Base-by-base conservation (phyloP, 176 grass and related monocot genomes). In the Triticum timopheevii region DNA sequence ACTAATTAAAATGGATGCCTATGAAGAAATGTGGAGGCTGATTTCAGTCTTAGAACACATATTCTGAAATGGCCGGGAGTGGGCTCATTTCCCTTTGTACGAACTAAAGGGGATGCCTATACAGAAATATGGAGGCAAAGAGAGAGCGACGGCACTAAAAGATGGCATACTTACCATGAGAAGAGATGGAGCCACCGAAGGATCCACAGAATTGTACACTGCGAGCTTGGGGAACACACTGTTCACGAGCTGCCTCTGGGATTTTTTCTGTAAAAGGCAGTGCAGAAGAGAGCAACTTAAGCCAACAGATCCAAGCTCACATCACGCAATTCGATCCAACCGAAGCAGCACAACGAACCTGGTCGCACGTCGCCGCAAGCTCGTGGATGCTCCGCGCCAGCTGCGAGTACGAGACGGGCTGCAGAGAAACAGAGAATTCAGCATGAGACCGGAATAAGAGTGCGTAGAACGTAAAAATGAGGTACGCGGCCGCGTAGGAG, bases 201-300 rank as follows among this genome's bases (percentile, higher is more conserved):
- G 97, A 93, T 99, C 97, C 54, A 99, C 97, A 20, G 97, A 99
- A 90, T 99, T 99, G 82, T 99, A 99, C 80, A 99, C 97, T 13
- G 97, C 97, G 5, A 99, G 94, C 89, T 99, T 99, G 13, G 97
- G 97, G 63, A 99, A 99, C 52, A 99, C 97, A 33, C 95, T 90
- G 72, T 94, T 90, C 31, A 99, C 85, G 19, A 99, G 90, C 89
- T 96, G 92, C 87, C 88, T 94, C 85, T 96, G 97, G n/a, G 97
- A 99, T 82, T 84, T 94, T 96, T 96, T 99, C 97, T 99, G 79
- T 66, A 90, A 13, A 88, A 84, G 25, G 56, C 27, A 80, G 54
- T 24, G 3, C 73, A 77, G 25, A 66, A 7, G 59, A 87, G 77
- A 88, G 84, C n/a, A 92, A 69, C 66, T 82, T 85, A 86, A 82